These are phyloP conservation scores for Kazachstania martiniae DNA, from an alignment of 805 yeast species.

Conservation along the genomic window DNA sequence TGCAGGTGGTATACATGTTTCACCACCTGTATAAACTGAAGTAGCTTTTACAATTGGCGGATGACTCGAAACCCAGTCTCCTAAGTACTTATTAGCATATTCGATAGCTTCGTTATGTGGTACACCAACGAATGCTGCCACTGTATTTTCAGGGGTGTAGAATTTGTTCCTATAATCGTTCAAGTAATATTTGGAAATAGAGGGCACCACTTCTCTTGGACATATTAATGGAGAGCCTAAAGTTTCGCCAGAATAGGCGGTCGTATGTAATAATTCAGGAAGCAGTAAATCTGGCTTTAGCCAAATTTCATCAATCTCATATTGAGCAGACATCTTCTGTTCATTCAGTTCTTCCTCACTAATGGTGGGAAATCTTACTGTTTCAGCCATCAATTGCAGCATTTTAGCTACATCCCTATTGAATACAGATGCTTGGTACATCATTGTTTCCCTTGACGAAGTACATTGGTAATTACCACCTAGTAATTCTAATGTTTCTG, in stretches of 20 bases:
- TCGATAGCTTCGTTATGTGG: constrained; percentile 57
- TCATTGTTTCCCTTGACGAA: constrained; percentile 80
- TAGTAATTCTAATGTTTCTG: constrained; percentile 59
- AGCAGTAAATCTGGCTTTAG: constrained; percentile 72
- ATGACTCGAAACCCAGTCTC: constrained; percentile 38
- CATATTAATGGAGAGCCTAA: constrained; percentile 81
- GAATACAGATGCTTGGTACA: constrained; percentile 92
- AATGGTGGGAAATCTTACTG: constrained; percentile 61
- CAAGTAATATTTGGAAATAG: constrained; percentile 43
- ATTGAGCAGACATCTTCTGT: constrained; percentile 61
- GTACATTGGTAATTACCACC: constrained; percentile 96
- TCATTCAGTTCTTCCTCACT: constrained; percentile 62
- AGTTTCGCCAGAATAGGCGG: constrained; percentile 63
- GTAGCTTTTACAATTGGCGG: constrained; percentile 23
- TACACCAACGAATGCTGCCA: constrained; percentile 83
- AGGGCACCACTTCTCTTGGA: constrained; percentile 55
- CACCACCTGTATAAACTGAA: constrained; percentile 53
- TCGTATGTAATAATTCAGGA: constrained; percentile 83
- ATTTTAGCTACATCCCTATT: constrained; percentile 72
- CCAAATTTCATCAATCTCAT: constrained; percentile 76
- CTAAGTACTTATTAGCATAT: constrained; percentile 52
- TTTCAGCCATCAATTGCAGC: constrained; percentile 66
- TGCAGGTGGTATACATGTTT: constrained; percentile 41
- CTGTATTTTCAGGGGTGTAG: constrained; percentile 70
- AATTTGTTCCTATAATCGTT: constrained; percentile 51